Evolutionary conservation across 2,329 filamentous ascomycete genomes (phyloP), one percentile per base, ranked within the genome.

Genomic region (Pseudophaeomoniella oleicola): DNA sequence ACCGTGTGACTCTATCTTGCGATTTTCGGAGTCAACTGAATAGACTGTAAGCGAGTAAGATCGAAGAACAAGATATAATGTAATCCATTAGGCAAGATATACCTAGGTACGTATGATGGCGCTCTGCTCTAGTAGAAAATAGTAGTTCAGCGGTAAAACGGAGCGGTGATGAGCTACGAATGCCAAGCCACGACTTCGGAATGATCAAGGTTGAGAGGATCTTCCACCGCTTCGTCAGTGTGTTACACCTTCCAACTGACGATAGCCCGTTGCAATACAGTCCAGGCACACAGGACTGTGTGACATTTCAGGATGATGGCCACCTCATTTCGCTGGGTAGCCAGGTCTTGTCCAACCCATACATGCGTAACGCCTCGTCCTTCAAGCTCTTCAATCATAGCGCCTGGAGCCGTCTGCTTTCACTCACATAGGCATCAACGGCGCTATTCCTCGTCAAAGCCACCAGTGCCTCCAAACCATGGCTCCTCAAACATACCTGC

Each of bases 361-460:
- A 45, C 58, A 19, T 47, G 58, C 30, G 52, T 50, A 18, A 44
- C 57, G 30, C 38, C 48, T 31, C 47, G 53, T 42, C 52, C 55
- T 31, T 42, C 52, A 10, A 49, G 51, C 27, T 46, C 39, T 44
- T 50, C 58, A 41, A 50, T 51, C 34, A 41, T 40, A 29, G 38
- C 44, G 16, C 14, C 22, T 27, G n/a, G 9, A 49, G 47, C 42
- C 47, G 49, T 36, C 42, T 57, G 45, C 42, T 54, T 45, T 39
- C 52, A 53, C 40, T 53, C 53, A 33, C 49, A 51, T 47, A 44
- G 54, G 39, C 61, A 63, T 45, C 62, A 64, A 46, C 57, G 60
- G 42, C 57, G 62, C 39, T 63, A 64, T 50, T 65, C 62, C 31
- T 65, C 62, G 22, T 65, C 62, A n/a, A 66, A 66, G 44, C 62